Percentiles rank a stretch among this genome's conserved stretches.
Evolutionary conservation across 2,329 filamentous ascomycete species (phyloP).

Genomic region (Cephalotrichum gorgonifer): DNA sequence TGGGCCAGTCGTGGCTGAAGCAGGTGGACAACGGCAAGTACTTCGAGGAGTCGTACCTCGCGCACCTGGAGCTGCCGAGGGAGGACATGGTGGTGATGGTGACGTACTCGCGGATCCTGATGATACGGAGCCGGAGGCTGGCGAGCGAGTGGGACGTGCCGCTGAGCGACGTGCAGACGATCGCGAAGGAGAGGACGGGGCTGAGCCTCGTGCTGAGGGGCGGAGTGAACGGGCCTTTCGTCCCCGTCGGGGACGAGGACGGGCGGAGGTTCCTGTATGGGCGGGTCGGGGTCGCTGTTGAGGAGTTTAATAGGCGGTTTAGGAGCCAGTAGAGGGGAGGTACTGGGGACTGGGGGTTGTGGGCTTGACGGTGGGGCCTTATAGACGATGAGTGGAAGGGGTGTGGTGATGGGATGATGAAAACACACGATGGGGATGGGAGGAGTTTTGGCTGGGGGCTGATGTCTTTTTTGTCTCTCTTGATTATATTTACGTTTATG

Average conservation of each 20-base stretch:
- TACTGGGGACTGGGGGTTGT: not conserved
- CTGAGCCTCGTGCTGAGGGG: constrained; percentile 82
- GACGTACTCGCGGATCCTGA: constrained; percentile 77
- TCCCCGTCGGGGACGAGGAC: constrained; percentile 85
- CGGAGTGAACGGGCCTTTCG: constrained; percentile 86
- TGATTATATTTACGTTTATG: too few species aligned
- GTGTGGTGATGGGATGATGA: too few species aligned
- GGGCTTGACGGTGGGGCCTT: too few species aligned
- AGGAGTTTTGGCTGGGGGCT: too few species aligned
- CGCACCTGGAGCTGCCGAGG: constrained; percentile 81
- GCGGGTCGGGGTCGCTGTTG: constrained; percentile 55
- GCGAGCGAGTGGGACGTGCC: constrained; percentile 93
- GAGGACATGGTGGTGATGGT: constrained; percentile 88
- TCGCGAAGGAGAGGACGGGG: constrained; percentile 91
- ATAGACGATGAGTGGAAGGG: too few species aligned
- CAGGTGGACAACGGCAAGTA: constrained; percentile 95
- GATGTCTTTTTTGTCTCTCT: too few species aligned
- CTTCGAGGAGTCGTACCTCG: constrained; percentile 96
- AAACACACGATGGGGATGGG: too few species aligned
- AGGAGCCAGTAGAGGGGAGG: constrained; percentile 15
- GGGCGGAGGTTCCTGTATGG: constrained; percentile 52
- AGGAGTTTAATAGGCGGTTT: constrained; percentile 57
- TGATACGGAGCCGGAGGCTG: constrained; percentile 78
- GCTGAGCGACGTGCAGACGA: constrained; percentile 91
- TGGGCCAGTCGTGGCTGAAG: constrained; percentile 98